phyloP scores from a whole-genome alignment of 441 rosid species.

The Rhodomyrtus psidioides region DNA sequence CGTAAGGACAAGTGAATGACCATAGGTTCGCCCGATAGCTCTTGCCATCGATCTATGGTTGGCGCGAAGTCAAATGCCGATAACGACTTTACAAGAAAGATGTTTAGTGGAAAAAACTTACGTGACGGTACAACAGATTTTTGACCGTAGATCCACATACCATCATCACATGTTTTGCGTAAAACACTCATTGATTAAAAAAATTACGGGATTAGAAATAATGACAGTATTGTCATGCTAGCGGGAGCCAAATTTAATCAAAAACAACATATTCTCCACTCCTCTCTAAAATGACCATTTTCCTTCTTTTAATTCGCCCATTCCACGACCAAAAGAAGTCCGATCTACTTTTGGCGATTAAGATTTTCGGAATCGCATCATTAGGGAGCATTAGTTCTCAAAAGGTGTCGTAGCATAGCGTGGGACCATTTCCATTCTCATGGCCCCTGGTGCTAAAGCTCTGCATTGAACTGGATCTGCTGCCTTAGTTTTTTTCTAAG shows the following conservation, averaged over 20 bases:
- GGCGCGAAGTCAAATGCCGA: not conserved
- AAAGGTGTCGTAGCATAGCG: not conserved
- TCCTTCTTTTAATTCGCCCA: not conserved
- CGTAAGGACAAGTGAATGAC: not conserved
- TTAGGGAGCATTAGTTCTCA: not conserved
- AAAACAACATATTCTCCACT: not conserved
- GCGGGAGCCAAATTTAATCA: too few relatives aligned
- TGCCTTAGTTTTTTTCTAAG: too few relatives aligned
- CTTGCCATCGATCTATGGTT: not conserved
- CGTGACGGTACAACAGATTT: too few relatives aligned
- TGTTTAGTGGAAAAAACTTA: too few relatives aligned
- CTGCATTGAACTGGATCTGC: too few relatives aligned
- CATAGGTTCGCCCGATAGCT: too few relatives aligned
- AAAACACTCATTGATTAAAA: too few relatives aligned
- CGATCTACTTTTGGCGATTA: not conserved
- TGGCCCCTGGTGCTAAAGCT: not conserved
- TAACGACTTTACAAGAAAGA: not conserved
- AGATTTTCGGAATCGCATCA: not conserved
- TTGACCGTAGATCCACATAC: too few relatives aligned
- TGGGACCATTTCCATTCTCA: not conserved
- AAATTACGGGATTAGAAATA: too few relatives aligned
- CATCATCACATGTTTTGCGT: too few relatives aligned
- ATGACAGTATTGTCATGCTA: too few relatives aligned
- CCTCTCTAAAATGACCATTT: not conserved
- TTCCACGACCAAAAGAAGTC: not conserved